Conservation (phyloP, 2,329 filamentous ascomycete species). For the Colletotrichum kahawae region DNA sequence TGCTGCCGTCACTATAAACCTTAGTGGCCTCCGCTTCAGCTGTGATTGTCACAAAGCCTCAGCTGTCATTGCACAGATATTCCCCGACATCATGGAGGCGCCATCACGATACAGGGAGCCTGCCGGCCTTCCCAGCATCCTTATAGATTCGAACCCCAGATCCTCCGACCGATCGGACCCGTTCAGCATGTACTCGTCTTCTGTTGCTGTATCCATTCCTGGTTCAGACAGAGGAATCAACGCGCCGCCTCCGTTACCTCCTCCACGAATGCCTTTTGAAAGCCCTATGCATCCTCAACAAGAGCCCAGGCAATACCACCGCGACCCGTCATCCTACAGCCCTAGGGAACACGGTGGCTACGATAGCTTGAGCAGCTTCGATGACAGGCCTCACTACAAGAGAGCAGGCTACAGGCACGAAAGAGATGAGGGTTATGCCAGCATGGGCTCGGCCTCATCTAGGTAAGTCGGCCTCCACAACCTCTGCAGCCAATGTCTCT, state of each 20-base stretch:
- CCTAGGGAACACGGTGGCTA: conserved; percentile 30
- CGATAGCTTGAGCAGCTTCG: conserved; percentile 43
- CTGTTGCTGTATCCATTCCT: conserved; percentile 46
- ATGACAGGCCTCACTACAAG: conserved; percentile 38
- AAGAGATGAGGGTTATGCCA: conserved; percentile 49
- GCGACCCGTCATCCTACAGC: conserved; percentile 26
- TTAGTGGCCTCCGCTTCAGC: conserved; percentile 15
- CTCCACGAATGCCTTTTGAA: conserved; percentile 42
- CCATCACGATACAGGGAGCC: conserved; percentile 40
- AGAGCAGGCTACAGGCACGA: conserved; percentile 30
- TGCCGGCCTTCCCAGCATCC: conserved; percentile 35
- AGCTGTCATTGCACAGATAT: conserved; percentile 13
- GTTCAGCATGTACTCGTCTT: conserved; percentile 34
- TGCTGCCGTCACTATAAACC: conserved; percentile 18
- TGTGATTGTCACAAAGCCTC: background rate
- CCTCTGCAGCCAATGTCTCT: background rate
- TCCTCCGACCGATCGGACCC: conserved; percentile 33
- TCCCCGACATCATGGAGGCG: conserved; percentile 36
- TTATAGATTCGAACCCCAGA: conserved; percentile 35
- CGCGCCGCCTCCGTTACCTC: conserved; percentile 51
- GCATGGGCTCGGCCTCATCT: conserved; percentile 40
- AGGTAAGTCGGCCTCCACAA: conserved; percentile 5
- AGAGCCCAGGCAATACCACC: conserved; percentile 35
- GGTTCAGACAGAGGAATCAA: conserved; percentile 33
- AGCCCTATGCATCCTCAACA: conserved; percentile 20